Conservation (phyloP, 345 rosid species). For the Sapria himalayana region DNA sequence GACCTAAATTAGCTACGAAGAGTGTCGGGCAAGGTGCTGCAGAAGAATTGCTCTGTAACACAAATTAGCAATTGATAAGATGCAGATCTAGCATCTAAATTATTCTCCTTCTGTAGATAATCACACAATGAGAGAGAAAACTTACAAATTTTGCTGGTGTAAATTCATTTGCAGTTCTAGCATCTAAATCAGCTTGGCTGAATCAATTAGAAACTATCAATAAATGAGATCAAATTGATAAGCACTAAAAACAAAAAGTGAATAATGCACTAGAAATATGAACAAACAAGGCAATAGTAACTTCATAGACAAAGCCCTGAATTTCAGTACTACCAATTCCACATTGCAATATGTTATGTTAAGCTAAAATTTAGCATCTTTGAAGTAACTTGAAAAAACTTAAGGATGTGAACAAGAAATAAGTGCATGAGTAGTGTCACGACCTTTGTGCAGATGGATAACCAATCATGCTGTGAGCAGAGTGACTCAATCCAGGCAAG, state of each 20-base stretch:
- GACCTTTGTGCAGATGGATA: slow-evolving; percentile 93
- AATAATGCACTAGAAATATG: slow-evolving; percentile 11
- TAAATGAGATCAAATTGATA: background rate
- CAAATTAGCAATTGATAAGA: background rate
- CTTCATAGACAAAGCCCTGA: slow-evolving; percentile 16
- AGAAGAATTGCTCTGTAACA: slow-evolving; percentile 24
- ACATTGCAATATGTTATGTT: slow-evolving; percentile 20
- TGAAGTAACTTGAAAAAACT: too few relatives aligned
- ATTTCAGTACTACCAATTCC: too few relatives aligned
- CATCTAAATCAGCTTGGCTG: slow-evolving; percentile 33
- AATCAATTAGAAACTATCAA: slow-evolving; percentile 7
- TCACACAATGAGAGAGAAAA: slow-evolving; percentile 1
- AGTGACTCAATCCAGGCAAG: slow-evolving; percentile 73
- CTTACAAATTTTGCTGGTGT: slow-evolving; percentile 28
- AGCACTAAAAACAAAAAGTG: slow-evolving; percentile 7
- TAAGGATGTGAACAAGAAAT: too few relatives aligned
- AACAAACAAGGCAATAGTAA: slow-evolving; percentile 16
- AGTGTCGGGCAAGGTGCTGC: slow-evolving; percentile 81
- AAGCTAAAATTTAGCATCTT: slow-evolving; percentile 16
- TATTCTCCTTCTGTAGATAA: background rate
- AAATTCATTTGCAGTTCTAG: slow-evolving; percentile 20
- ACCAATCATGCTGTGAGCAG: slow-evolving; percentile 75
- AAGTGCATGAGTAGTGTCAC: slow-evolving; percentile 72
- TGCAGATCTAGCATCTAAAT: slow-evolving; percentile 2
- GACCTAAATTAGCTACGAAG: slow-evolving; percentile 71